phyloP scores from a whole-genome alignment of 2,329 filamentous ascomycete genomes.

The Aspergillus nomiae region DNA sequence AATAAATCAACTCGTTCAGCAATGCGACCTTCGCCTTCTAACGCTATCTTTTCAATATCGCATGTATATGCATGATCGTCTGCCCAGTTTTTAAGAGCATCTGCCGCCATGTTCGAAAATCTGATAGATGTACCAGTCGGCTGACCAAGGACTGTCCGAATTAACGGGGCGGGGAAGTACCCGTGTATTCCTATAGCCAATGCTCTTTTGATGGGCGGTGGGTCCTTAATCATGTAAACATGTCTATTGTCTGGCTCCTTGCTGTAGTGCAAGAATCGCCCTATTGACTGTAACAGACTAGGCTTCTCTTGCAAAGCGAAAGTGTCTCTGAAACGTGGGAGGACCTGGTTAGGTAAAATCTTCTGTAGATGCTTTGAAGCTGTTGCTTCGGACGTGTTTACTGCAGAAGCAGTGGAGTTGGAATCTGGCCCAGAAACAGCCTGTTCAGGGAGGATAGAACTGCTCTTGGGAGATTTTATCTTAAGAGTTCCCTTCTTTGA shows the following conservation, averaged over 20 bases:
- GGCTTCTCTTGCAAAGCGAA: slow-evolving; percentile 52
- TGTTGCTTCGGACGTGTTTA: slow-evolving; percentile 33
- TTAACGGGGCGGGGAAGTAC: slow-evolving; percentile 81
- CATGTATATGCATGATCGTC: slow-evolving; percentile 71
- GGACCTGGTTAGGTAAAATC: slow-evolving; percentile 48
- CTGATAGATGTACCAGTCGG: slow-evolving; percentile 93
- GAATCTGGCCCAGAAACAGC: slow-evolving; percentile 21
- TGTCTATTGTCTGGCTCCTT: slow-evolving; percentile 67
- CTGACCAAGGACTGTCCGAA: slow-evolving; percentile 90
- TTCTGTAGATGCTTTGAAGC: slow-evolving; percentile 40
- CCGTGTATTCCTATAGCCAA: slow-evolving; percentile 94
- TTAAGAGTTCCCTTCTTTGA: slow-evolving; percentile 33
- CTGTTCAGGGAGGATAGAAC: slow-evolving; percentile 25
- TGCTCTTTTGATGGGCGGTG: slow-evolving; percentile 76
- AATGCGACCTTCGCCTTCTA: slow-evolving; percentile 94
- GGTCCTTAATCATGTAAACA: slow-evolving; percentile 69
- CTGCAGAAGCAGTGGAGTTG: slow-evolving; percentile 17
- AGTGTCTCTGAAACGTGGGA: slow-evolving; percentile 51
- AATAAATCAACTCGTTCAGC: slow-evolving; percentile 84
- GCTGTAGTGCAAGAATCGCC: slow-evolving; percentile 48
- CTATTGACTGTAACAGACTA: slow-evolving; percentile 64
- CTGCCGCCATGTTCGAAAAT: slow-evolving; percentile 84
- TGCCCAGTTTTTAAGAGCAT: slow-evolving; percentile 81
- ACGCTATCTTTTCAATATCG: slow-evolving; percentile 88
- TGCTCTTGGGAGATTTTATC: slow-evolving; percentile 29